Evolutionary conservation across 1,284 basidiomycete species (phyloP), one percentile per base, ranked within the genome.

Genomic region (Golubevia sp.): DNA sequence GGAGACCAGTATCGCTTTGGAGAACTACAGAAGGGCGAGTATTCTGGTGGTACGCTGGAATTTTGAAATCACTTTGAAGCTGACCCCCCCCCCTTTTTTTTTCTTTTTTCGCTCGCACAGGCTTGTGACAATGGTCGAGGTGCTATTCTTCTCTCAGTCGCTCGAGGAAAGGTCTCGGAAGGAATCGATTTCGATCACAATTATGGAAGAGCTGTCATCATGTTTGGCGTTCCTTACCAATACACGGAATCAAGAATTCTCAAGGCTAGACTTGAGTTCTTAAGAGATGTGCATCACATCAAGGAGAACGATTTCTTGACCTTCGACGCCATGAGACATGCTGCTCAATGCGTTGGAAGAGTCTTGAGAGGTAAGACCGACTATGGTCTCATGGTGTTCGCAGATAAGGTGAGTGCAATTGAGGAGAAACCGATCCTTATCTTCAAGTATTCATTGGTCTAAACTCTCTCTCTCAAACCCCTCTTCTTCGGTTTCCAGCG

Each of bases 151-250:
- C 72, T 83, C 2, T 80, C 76, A 0, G 81, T 83, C 49, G 81
- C 81, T 1, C 64, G 81, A 57, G 81, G 81, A 48, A 83, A 83
- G 51, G 81, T 83, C 7, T 82, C 79, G 1, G 81, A 83, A 58
- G 81, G 81, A 0, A 83, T 83, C 66, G 81, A 83, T 66, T 83
- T 83, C 64, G 81, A 83, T 57, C 81, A 83, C 68, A 82, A 83
- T 61, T 83, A 83, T 55, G 81, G 81, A 18, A 70, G 81, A 6
- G 81, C 81, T 0, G 81, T 83, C 1, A 81, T 83, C 64, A 83
- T 83, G 81, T 83, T 83, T 51, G 81, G 81, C 20, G 81, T 83
- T 49, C 81, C 81, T 0, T 83, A 83, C 55, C 81, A 83, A 69
- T 83, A 83, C 62, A 83, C 81, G 51, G 81, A 83, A 62, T 80